Evolutionary conservation across 345 rosid genomes (phyloP).

Genomic region (Salix dunnii): DNA sequence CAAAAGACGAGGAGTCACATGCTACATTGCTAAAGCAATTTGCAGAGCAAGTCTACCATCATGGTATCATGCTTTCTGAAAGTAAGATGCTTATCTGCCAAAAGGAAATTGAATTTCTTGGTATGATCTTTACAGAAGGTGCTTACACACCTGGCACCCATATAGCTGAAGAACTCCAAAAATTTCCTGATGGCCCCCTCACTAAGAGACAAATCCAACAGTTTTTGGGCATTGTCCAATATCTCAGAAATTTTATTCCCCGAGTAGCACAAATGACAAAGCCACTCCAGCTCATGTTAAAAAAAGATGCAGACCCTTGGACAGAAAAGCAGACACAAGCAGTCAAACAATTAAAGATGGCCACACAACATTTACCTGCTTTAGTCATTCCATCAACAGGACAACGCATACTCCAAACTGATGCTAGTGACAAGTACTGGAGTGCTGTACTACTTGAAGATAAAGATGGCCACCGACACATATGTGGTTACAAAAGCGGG

Average conservation of each 20-base stretch:
- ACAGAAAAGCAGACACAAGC: too few relatives aligned
- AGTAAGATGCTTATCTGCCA: not conserved
- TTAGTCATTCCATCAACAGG: too few relatives aligned
- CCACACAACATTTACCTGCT: too few relatives aligned
- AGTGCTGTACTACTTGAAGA: too few relatives aligned
- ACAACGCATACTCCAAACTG: too few relatives aligned
- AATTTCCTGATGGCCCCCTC: not conserved
- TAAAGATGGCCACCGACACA: too few relatives aligned
- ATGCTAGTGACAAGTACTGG: too few relatives aligned
- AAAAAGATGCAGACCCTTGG: too few relatives aligned
- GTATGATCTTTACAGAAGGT: not conserved
- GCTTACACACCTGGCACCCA: not conserved
- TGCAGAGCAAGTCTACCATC: not conserved
- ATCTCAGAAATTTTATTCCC: not conserved
- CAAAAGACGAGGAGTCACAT: not conserved
- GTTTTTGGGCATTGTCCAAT: not conserved
- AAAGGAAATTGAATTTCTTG: not conserved
- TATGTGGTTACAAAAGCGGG: too few relatives aligned
- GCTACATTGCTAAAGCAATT: not conserved
- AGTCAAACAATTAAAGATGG: too few relatives aligned
- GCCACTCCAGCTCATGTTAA: not conserved
- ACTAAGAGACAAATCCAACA: not conserved
- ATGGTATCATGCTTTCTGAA: not conserved
- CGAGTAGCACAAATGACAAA: not conserved
- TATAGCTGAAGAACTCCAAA: not conserved